These are phyloP conservation scores for Trichoderma atroviride DNA, from an alignment of 2,329 filamentous ascomycete genomes.

Conservation along the genomic window DNA sequence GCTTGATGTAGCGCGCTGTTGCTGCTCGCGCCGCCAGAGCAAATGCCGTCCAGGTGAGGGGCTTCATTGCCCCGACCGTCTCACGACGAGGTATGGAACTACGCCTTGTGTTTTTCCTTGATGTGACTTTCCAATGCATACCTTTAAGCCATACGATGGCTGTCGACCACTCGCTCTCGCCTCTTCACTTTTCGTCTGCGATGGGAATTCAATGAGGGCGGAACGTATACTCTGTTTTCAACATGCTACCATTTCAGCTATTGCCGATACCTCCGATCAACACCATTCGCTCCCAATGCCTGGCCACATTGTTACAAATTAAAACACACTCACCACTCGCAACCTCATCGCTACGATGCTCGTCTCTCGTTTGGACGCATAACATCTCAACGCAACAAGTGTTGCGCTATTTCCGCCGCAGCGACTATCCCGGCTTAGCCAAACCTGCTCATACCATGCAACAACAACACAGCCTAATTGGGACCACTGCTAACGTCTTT, in stretches of 20 bases:
- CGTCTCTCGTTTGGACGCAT: background rate
- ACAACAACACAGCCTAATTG: background rate
- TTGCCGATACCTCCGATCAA: constrained; percentile 22
- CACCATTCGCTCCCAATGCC: background rate
- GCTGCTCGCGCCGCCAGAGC: constrained; percentile 49
- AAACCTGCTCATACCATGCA: constrained; percentile 5
- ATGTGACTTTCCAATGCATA: background rate
- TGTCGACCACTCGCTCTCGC: background rate
- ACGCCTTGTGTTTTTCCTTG: constrained; percentile 7
- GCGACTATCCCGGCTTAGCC: background rate
- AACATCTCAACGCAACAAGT: constrained; percentile 2
- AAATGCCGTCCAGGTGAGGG: constrained; percentile 53
- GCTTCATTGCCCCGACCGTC: constrained; percentile 63
- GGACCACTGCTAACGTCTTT: constrained; percentile 33
- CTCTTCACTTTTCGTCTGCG: background rate
- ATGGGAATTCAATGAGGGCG: background rate
- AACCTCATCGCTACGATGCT: background rate
- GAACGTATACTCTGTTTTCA: background rate
- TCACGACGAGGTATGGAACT: constrained; percentile 61
- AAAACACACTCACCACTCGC: background rate
- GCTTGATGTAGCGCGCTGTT: constrained; percentile 39
- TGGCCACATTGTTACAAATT: background rate
- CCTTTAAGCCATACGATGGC: background rate
- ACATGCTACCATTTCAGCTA: background rate
- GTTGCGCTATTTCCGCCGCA: constrained; percentile 22